Evolutionary conservation across 352 stramenopile species (phyloP).

Genomic region (Globisporangium parvum): DNA sequence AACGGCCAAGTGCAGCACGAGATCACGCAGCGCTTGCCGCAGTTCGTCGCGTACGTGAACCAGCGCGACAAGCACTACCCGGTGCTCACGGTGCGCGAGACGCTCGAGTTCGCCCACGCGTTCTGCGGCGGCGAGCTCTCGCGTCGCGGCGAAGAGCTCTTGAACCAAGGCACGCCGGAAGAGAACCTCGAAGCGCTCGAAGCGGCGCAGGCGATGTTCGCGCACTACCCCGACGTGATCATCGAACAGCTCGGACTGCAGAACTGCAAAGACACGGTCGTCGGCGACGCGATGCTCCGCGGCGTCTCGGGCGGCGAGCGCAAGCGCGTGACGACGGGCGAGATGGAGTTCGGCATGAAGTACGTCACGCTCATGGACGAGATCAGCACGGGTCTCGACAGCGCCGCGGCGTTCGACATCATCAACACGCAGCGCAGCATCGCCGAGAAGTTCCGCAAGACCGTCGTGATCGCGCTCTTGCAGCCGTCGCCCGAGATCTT

Average conservation of each 20-base stretch:
- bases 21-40: slow-evolving; percentile 6
- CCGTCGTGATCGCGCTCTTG: slow-evolving; percentile 52
- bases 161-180: slow-evolving; percentile 64
- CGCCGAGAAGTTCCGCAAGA: slow-evolving; percentile 27
- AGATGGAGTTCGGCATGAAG: slow-evolving; percentile 78
- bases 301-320: slow-evolving; percentile 61
- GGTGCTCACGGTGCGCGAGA: slow-evolving; percentile 72
- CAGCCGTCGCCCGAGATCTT: slow-evolving; percentile 88
- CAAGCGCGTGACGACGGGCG: slow-evolving; percentile 63
- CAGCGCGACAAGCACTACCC: slow-evolving; percentile 62
- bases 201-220: slow-evolving; percentile 17
- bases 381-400: slow-evolving; percentile 91
- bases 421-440: slow-evolving; percentile 52
- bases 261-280: slow-evolving; percentile 31
- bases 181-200: slow-evolving; percentile 16
- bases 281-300: slow-evolving; percentile 44
- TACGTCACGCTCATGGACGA: slow-evolving; percentile 84
- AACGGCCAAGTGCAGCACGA: slow-evolving; percentile 7
- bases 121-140: slow-evolving; percentile 26
- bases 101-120: slow-evolving; percentile 35
- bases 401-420: slow-evolving; percentile 89
- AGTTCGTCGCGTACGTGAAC: slow-evolving; percentile 2
- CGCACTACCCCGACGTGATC: slow-evolving; percentile 28
- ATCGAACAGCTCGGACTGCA: slow-evolving; percentile 21
- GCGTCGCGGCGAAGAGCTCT: slow-evolving; percentile 22